These are phyloP conservation scores for Ulota crispa DNA, from an alignment of 225 moss, liverwort and hornwort genomes.

Conservation along the genomic window DNA sequence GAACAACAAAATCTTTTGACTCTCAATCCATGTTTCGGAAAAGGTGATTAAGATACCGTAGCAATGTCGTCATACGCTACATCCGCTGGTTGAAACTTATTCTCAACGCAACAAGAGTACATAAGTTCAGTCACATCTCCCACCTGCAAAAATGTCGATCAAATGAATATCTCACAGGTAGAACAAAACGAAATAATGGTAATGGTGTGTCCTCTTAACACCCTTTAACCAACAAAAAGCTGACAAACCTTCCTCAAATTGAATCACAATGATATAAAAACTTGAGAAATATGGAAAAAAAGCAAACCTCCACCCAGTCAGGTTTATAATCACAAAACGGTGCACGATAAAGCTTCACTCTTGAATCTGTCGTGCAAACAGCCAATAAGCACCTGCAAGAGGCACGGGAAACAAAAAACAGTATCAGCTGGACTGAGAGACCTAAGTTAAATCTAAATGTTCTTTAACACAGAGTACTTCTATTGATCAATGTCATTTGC, in stretches of 20 bases:
- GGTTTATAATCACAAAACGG: slow-evolving; percentile 93
- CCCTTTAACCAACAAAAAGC: not conserved
- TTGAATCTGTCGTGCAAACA: slow-evolving; percentile 87
- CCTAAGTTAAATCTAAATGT: not conserved
- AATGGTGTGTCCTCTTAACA: not conserved
- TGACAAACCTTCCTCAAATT: not conserved
- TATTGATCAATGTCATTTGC: not conserved
- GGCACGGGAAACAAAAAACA: slow-evolving; percentile 1
- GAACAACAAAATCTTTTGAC: slow-evolving; percentile 7
- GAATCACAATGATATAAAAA: slow-evolving; percentile 1
- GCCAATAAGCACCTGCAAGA: slow-evolving; percentile 83
- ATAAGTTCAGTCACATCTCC: slow-evolving; percentile 82
- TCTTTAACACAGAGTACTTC: not conserved
- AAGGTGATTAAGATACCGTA: slow-evolving; percentile 40
- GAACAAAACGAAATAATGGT: not conserved
- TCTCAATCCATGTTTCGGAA: not conserved
- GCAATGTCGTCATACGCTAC: slow-evolving; percentile 47
- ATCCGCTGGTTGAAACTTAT: slow-evolving; percentile 64
- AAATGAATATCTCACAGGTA: not conserved
- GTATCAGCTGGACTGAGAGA: not conserved
- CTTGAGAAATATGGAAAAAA: slow-evolving; percentile 2
- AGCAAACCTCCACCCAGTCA: slow-evolving; percentile 90
- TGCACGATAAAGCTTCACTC: slow-evolving; percentile 91
- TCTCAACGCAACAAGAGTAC: slow-evolving; percentile 60
- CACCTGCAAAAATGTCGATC: slow-evolving; percentile 52